Conservation (phyloP, 2,329 filamentous ascomycete species). For the Nannizziopsis arthrosporioides region DNA sequence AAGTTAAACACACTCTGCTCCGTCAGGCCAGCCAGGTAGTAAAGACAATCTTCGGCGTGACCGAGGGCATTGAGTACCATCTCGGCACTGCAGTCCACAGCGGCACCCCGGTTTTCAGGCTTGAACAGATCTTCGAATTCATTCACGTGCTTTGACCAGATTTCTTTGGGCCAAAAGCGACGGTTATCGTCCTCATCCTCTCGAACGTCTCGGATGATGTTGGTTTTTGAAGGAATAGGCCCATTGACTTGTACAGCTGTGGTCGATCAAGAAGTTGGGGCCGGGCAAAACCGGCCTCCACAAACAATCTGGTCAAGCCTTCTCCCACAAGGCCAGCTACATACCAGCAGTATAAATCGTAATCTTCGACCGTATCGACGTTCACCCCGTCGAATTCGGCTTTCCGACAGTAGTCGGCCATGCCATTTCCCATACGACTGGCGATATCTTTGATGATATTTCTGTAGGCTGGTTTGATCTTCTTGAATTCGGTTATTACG, state of each 20-base stretch:
- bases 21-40: conserved; percentile 86
- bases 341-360: conserved; percentile 95
- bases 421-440: conserved; percentile 90
- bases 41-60: conserved; percentile 86
- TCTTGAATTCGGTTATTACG: conserved; percentile 75
- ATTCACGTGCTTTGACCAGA: conserved; percentile 92
- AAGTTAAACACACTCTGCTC: conserved; percentile 99
- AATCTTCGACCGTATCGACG: conserved; percentile 73
- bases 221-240: conserved; percentile 91
- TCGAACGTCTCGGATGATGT: conserved; percentile 91
- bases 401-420: conserved; percentile 89
- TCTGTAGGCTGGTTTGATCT: conserved; percentile 72
- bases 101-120: conserved; percentile 62
- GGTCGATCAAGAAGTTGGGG: conserved; percentile 67
- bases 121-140: conserved; percentile 85
- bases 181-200: conserved; percentile 82
- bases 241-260: conserved; percentile 86
- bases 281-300: conserved; percentile 76
- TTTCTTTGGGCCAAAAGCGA: conserved; percentile 88
- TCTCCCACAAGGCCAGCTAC: conserved; percentile 98
- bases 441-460: conserved; percentile 87
- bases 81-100: conserved; percentile 76
- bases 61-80: conserved; percentile 86
- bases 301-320: conserved; percentile 79
- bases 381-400: conserved; percentile 68